These are phyloP conservation scores for Mariannaea elegans DNA, from an alignment of 2,329 filamentous ascomycete genomes.

Conservation along the genomic window DNA sequence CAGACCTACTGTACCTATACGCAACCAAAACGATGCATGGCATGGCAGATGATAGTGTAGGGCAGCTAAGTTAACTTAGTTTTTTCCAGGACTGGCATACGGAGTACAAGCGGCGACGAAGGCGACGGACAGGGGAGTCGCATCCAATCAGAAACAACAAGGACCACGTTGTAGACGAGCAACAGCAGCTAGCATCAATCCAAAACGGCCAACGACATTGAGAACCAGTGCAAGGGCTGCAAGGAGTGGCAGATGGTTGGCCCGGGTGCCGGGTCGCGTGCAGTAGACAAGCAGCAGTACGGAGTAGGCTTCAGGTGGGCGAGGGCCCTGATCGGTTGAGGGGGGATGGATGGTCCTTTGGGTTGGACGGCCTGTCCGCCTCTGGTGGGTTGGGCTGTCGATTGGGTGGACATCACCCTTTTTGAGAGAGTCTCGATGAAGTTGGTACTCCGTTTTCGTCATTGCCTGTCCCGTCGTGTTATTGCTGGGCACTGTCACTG, in stretches of 20 bases:
- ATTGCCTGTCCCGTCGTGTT: too few species aligned
- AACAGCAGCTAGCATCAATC: conserved; percentile 37
- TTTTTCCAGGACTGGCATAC: background rate
- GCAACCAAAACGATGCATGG: conserved; percentile 9
- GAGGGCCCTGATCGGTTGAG: conserved; percentile 9
- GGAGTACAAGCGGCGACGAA: conserved; percentile 7
- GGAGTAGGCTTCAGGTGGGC: conserved; percentile 40
- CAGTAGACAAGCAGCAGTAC: conserved; percentile 25
- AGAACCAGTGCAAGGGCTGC: conserved; percentile 33
- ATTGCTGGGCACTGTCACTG: too few species aligned
- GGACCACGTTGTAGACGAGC: conserved; percentile 33
- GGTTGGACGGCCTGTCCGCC: too few species aligned
- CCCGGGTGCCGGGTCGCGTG: conserved; percentile 36
- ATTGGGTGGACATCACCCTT: background rate
- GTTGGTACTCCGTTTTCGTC: too few species aligned
- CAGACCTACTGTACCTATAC: background rate
- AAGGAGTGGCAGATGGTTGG: conserved; percentile 34
- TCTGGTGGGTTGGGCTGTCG: background rate
- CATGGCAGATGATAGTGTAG: background rate
- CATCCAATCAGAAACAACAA: conserved; percentile 33
- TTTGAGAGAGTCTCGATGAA: background rate
- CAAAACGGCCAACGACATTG: conserved; percentile 41
- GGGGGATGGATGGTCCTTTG: too few species aligned
- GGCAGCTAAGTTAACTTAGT: too few species aligned
- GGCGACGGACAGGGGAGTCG: conserved; percentile 4